A percentile compares a stretch with the other conserved stretches of the same genome.
Conservation (phyloP, 805 yeast genomes). For the Teunomyces barrocoloradensis region DNA sequence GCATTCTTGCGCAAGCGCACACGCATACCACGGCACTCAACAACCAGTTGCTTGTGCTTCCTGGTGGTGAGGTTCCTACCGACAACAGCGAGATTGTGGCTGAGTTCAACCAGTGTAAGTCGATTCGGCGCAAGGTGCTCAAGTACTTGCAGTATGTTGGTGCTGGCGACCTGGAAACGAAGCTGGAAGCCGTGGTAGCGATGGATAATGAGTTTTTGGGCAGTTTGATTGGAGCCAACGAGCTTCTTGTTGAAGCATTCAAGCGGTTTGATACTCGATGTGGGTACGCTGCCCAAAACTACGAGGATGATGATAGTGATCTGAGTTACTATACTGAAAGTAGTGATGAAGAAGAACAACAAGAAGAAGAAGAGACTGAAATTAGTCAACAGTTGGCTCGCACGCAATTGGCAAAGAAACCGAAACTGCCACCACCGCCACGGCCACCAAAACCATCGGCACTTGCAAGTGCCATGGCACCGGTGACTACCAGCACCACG, state of each 20-base stretch:
- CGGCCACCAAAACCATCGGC: slow-evolving; percentile 25
- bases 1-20: slow-evolving; percentile 70
- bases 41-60: slow-evolving; percentile 43
- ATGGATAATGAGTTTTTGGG: slow-evolving; percentile 82
- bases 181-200: slow-evolving; percentile 24
- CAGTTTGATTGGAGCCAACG: slow-evolving; percentile 85
- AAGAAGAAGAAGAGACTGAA: slow-evolving; percentile 18
- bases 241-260: slow-evolving; percentile 75
- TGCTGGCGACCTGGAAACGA: slow-evolving; percentile 35
- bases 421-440: slow-evolving; percentile 24
- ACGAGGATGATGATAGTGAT: slow-evolving; percentile 18
- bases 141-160: slow-evolving; percentile 81
- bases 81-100: slow-evolving; percentile 61
- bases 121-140: slow-evolving; percentile 72
- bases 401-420: slow-evolving; percentile 7
- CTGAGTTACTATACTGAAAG: slow-evolving; percentile 40
- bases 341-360: slow-evolving; percentile 33
- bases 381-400: background rate
- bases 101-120: slow-evolving; percentile 71
- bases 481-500: slow-evolving; percentile 19
- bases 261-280: slow-evolving; percentile 60
- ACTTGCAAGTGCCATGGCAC: slow-evolving; percentile 4
- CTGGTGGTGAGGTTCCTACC: slow-evolving; percentile 54
- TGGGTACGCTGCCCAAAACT: slow-evolving; percentile 34
- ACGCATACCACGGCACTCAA: slow-evolving; percentile 67